phyloP scores from a whole-genome alignment of 106 monocot species.

The Acorus calamus region DNA sequence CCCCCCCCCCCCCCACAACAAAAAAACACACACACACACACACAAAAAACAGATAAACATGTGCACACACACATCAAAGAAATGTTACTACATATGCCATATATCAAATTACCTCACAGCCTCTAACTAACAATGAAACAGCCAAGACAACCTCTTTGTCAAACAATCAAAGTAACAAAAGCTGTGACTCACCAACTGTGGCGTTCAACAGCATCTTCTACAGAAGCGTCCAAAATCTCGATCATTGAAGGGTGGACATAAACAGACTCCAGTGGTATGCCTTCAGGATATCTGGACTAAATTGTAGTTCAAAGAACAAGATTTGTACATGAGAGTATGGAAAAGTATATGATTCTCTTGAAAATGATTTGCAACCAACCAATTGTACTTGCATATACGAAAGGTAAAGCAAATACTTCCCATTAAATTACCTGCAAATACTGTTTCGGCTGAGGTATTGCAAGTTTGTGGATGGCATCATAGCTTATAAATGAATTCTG shows the following conservation, averaged over 20 bases:
- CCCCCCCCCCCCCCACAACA: no score
- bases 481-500: conserved; percentile 96
- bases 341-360: conserved; percentile 1
- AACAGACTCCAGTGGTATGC: conserved; percentile 67
- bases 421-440: conserved; percentile 69
- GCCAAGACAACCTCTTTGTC: neutral
- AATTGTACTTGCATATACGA: neutral
- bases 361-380: neutral
- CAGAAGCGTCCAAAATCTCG: conserved; percentile 91
- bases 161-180: conserved; percentile 1
- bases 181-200: conserved; percentile 55
- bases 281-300: conserved; percentile 90
- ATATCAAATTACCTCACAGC: no score
- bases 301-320: conserved; percentile 18
- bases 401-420: neutral
- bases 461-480: conserved; percentile 74
- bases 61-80: no score
- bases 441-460: conserved; percentile 91
- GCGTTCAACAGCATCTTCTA: conserved; percentile 76
- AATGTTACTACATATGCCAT: no score
- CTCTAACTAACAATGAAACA: no score
- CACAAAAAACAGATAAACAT: no score
- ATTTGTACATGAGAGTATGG: conserved; percentile 6
- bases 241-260: conserved; percentile 86
- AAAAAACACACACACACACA: no score